Evolutionary conservation across 106 monocot species (phyloP), one percentile per base, ranked within the genome.

Genomic region (Dioscorea alata): DNA sequence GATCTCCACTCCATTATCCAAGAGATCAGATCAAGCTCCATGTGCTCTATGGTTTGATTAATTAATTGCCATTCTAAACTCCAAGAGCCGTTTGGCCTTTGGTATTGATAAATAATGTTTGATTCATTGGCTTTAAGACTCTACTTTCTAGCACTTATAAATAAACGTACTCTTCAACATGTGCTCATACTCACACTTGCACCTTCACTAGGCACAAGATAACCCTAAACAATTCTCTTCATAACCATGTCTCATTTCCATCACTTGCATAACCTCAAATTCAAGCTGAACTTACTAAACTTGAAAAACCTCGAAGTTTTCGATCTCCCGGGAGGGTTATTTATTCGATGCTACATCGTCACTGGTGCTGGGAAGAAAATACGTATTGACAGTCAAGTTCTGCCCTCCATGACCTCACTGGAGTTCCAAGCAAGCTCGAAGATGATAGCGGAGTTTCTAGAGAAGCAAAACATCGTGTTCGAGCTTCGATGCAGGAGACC

Each of bases 401-500:
- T 54, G 12, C 54, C 54, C 18, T 54, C 54, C 4, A 54, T 19
- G 54, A 54, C 8, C 54, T 22, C 35, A 0, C 8, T 73, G 6
- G 53, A 64, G 14, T 51, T 63, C 52, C 4, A 42, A 13, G 73
- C 16, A 16, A 7, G 13, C 42, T 22, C 42, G 4, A 63, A 23
- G 10, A 33, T 21, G 22, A 24, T 70, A 6, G n/a, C 42, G 0
- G 24, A 73, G 48, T 48, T 65, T 4, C 57, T 65, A 23, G 73
- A 66, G 65, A 33, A 33, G 48, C 33, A 23, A 9, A 13, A 1
- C 4, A 24, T 65, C 16, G 56, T 48, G 56, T 25, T 65, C 2
- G 73, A 73, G 65, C 73, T 73, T 54, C 69, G 57, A 19, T 16
- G 57, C 17, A 35, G 57, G 48, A 56, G 9, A 22, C 62, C 17